A percentile compares a stretch with the other conserved stretches of the same genome.
phyloP scores from a whole-genome alignment of 192 early-diverging fungal genomes.

The Haplosporangium gracile region DNA sequence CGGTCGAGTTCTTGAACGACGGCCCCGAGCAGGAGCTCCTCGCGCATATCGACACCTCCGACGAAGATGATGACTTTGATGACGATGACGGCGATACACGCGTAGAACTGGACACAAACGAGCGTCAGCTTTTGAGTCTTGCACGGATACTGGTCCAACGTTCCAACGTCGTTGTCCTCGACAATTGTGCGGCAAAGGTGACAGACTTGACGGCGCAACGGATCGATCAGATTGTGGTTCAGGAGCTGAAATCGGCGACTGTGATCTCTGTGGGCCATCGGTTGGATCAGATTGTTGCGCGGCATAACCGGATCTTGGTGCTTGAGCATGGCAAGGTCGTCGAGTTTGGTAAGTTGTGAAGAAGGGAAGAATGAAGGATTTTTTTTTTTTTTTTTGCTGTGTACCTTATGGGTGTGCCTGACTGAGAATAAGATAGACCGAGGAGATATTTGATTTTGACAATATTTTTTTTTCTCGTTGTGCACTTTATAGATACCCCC shows the following conservation, averaged over 20 bases:
- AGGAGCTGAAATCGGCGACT: slow-evolving; percentile 66
- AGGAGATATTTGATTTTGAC: neutral
- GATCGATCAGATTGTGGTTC: slow-evolving; percentile 74
- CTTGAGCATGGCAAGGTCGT: slow-evolving; percentile 79
- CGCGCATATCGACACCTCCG: neutral
- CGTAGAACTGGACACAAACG: slow-evolving; percentile 56
- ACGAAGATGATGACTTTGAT: slow-evolving; percentile 10
- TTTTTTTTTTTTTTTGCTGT: neutral
- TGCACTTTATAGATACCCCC: slow-evolving; percentile 38
- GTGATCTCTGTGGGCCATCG: slow-evolving; percentile 82
- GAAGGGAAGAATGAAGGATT: too few species aligned
- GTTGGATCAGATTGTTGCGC: slow-evolving; percentile 72
- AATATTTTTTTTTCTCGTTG: neutral
- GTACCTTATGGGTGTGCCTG: too few species aligned
- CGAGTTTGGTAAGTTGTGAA: slow-evolving; percentile 69
- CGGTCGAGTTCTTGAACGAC: neutral
- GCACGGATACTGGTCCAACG: slow-evolving; percentile 76
- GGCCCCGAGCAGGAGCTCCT: slow-evolving; percentile 3
- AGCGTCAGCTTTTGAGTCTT: slow-evolving; percentile 77
- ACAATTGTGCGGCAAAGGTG: slow-evolving; percentile 79
- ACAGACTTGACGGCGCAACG: slow-evolving; percentile 71
- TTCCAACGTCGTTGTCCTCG: slow-evolving; percentile 82
- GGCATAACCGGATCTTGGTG: slow-evolving; percentile 79
- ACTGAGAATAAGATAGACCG: too few species aligned
- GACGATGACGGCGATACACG: slow-evolving; percentile 23